Conservation (phyloP, 176 grass and related monocot species). For the Paspalum vaginatum region DNA sequence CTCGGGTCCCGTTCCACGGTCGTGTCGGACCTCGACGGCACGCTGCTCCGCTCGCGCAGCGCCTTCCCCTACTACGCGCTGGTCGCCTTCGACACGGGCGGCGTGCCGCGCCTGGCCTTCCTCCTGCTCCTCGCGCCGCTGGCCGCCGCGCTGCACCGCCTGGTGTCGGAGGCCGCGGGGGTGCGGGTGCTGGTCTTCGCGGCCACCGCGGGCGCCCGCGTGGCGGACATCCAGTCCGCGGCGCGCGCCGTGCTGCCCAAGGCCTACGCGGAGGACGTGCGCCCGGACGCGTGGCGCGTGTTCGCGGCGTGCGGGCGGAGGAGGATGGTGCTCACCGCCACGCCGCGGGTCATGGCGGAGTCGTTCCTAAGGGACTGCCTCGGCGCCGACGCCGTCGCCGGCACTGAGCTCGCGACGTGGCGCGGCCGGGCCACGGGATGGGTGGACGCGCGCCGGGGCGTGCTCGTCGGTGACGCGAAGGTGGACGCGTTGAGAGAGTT, state of each 20-base stretch:
- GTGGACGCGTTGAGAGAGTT: constrained; percentile 45
- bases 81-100: constrained; percentile 68
- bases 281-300: constrained; percentile 45
- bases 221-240: constrained; percentile 57
- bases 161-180: constrained; percentile 52
- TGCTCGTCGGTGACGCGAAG: constrained; percentile 43
- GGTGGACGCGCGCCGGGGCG: constrained; percentile 34
- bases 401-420: constrained; percentile 61
- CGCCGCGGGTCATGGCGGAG: constrained; percentile 70
- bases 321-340: constrained; percentile 37
- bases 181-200: constrained; percentile 57
- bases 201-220: constrained; percentile 54
- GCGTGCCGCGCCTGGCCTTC: constrained; percentile 51
- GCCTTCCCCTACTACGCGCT: constrained; percentile 79
- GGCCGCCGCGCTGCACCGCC: constrained; percentile 41
- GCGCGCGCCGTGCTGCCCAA: constrained; percentile 70
- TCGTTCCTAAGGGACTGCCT: constrained; percentile 63
- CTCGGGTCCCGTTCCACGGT: constrained; percentile 43
- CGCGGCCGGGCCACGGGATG: constrained; percentile 42
- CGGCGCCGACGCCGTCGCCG: constrained; percentile 53
- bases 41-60: constrained; percentile 55
- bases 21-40: constrained; percentile 65
- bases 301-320: constrained; percentile 40
- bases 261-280: constrained; percentile 68
- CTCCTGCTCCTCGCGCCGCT: constrained; percentile 60